phyloP scores from a whole-genome alignment of 495 filamentous ascomycete genomes.

The Lophiotrema nucula region DNA sequence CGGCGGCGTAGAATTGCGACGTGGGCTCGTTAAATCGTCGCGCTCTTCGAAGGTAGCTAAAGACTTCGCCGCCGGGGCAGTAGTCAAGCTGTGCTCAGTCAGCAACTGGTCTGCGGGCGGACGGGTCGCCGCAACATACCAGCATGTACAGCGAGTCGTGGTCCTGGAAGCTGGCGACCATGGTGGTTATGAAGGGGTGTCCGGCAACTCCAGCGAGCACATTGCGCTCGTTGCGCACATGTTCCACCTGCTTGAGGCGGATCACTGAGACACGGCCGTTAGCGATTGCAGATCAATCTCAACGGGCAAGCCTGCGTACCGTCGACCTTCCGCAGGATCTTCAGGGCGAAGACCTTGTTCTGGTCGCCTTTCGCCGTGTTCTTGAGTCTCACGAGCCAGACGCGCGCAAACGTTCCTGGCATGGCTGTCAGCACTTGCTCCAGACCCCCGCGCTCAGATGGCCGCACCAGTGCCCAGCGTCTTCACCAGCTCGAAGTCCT shows the following conservation, averaged over 20 bases:
- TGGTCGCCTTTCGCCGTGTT: conserved; percentile 35
- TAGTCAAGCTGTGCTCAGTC: conserved; percentile 65
- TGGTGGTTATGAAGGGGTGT: conserved; percentile 93
- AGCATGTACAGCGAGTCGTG: conserved; percentile 88
- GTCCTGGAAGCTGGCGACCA: conserved; percentile 88
- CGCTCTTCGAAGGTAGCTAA: conserved; percentile 84
- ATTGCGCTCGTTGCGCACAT: conserved; percentile 89
- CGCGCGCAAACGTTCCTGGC: conserved; percentile 90
- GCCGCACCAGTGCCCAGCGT: conserved; percentile 81
- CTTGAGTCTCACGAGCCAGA: conserved; percentile 74
- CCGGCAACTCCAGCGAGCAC: conserved; percentile 84
- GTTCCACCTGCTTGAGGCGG: conserved; percentile 94
- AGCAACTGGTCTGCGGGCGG: conserved; percentile 5
- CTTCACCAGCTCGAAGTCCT: conserved; percentile 81
- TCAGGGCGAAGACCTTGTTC: conserved; percentile 83
- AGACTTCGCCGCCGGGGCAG: conserved; percentile 92
- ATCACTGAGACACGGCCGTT: conserved; percentile 61
- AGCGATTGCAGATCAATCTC: conserved; percentile 12
- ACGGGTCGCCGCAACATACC: conserved; percentile 48
- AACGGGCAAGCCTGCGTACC: conserved; percentile 44
- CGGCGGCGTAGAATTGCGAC: conserved; percentile 90
- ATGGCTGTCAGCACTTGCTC: conserved; percentile 39
- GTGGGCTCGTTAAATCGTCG: conserved; percentile 83
- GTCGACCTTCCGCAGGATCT: conserved; percentile 88
- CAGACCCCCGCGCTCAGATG: not conserved